These are phyloP conservation scores for Trichosporon ovoides DNA, from an alignment of 1,284 basidiomycete species.

Conservation along the genomic window DNA sequence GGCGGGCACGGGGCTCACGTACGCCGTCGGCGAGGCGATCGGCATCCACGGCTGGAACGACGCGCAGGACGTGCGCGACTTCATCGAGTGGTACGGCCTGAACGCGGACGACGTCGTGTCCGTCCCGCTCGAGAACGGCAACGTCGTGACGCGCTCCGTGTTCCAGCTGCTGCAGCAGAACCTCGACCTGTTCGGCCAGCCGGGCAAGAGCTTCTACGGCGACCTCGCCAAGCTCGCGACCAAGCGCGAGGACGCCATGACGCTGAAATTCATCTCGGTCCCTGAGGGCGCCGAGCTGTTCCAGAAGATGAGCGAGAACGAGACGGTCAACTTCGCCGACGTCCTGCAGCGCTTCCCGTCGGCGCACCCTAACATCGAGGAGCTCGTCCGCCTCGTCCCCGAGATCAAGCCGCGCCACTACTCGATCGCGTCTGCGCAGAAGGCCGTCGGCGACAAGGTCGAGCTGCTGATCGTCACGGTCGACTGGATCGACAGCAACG, in stretches of 20 bases:
- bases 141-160: conserved; percentile 75
- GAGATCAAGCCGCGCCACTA: conserved; percentile 98
- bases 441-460: conserved; percentile 87
- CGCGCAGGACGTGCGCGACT: conserved; percentile 75
- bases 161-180: conserved; percentile 95
- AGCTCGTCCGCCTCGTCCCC: conserved; percentile 78
- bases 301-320: conserved; percentile 91
- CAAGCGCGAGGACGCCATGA: conserved; percentile 66
- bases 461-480: conserved; percentile 94
- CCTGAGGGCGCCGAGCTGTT: conserved; percentile 87
- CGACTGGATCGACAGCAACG: conserved; percentile 81
- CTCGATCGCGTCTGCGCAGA: conserved; percentile 92
- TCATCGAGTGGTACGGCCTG: conserved; percentile 87
- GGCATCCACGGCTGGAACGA: conserved; percentile 99
- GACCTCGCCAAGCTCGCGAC: conserved; percentile 76
- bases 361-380: conserved; percentile 72
- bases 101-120: conserved; percentile 76
- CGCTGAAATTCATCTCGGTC: conserved; percentile 86
- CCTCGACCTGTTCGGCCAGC: conserved; percentile 91
- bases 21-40: conserved; percentile 92
- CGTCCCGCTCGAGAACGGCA: conserved; percentile 57
- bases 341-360: conserved; percentile 73
- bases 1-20: conserved; percentile 84
- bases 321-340: conserved; percentile 91
- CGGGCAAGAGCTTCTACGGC: conserved; percentile 91